Evolutionary conservation across 768 basidiomycete genomes (phyloP), one percentile per base, ranked within the genome.

Genomic region (Tulasnella sp.): DNA sequence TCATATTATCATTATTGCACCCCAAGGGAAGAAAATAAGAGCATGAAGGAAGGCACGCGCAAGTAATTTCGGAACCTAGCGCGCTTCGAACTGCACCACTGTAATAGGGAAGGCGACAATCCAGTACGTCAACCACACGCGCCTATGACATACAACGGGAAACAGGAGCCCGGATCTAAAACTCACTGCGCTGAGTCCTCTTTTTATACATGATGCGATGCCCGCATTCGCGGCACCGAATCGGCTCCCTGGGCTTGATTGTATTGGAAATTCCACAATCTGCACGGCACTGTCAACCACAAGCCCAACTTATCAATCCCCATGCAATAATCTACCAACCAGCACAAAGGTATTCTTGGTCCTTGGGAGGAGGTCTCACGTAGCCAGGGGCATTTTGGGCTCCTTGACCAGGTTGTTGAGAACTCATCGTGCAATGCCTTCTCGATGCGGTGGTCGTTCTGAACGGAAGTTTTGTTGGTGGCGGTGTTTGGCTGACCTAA

Each of bases 171-270:
- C 72, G 67, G 22, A 73, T 79, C 71, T 49, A 67, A 25, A n/a
- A 85, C 95, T 82, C 80, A 98, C 97, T 96, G 86, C 94, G 87
- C 81, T 88, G 93, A 31, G 96, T 97, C 80, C 97, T 86, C 83
- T 96, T 97, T 85, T 99, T 99, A 85, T 97, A 98, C 94, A 99
- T 96, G 82, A 99, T 97, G 72, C 97, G 90, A 83, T 98, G 97
- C 3, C 97, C 97, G 81, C 97, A 99, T 82, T 98, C 95, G 79
- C 93, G 88, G 84, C 97, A 99, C 76, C 97, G 91, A 79, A 98
- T 96, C 58, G 94, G 94, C 82, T 99, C 97, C 77, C 94, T 86
- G 9, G 93, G 86, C 83, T 90, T 91, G 82, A 98, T 95, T 81
- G 93, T 91, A 83, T 96, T 97, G 84, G 92, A 92, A 0, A 91